Conservation (phyloP, 768 basidiomycete genomes). For the Udeniomyces megalosporus region DNA sequence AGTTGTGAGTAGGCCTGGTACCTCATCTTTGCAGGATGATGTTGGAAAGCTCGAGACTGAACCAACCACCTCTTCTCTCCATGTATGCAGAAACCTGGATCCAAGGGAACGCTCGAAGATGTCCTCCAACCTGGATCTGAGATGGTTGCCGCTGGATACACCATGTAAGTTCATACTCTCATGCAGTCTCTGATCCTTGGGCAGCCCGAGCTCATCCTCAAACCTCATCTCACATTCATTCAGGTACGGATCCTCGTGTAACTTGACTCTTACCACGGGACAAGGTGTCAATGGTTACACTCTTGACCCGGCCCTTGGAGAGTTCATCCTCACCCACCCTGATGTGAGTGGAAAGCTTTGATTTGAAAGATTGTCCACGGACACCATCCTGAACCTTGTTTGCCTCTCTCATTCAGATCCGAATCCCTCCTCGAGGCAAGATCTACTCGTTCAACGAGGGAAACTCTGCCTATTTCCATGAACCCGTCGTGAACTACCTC, state of each 20-base stretch:
- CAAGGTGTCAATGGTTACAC: conserved; percentile 97
- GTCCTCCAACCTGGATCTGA: conserved; percentile 84
- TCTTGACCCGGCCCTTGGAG: conserved; percentile 81
- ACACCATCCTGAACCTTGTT: background rate
- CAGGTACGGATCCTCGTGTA: conserved; percentile 88
- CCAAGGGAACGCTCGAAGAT: conserved; percentile 63
- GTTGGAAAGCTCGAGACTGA: background rate
- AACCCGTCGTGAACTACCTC: conserved; percentile 59
- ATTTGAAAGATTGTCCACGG: too few species aligned
- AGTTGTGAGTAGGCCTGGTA: conserved; percentile 42
- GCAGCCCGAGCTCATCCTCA: too few species aligned
- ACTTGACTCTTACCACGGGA: conserved; percentile 87
- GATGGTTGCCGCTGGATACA: conserved; percentile 97
- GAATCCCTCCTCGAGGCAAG: conserved; percentile 84
- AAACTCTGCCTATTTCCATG: conserved; percentile 84
- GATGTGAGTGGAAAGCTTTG: conserved; percentile 51
- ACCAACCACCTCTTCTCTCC: background rate
- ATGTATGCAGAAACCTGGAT: conserved; percentile 46
- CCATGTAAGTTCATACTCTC: conserved; percentile 47
- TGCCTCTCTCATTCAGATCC: conserved; percentile 42
- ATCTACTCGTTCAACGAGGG: conserved; percentile 99
- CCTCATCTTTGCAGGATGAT: background rate
- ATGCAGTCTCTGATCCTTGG: background rate
- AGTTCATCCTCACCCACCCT: conserved; percentile 97
- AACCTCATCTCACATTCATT: background rate